A percentile compares a stretch with the other conserved stretches of the same genome.
These are phyloP conservation scores for Umbellularia californica DNA, from an alignment of 164 flowering plant genomes.

Conservation along the genomic window DNA sequence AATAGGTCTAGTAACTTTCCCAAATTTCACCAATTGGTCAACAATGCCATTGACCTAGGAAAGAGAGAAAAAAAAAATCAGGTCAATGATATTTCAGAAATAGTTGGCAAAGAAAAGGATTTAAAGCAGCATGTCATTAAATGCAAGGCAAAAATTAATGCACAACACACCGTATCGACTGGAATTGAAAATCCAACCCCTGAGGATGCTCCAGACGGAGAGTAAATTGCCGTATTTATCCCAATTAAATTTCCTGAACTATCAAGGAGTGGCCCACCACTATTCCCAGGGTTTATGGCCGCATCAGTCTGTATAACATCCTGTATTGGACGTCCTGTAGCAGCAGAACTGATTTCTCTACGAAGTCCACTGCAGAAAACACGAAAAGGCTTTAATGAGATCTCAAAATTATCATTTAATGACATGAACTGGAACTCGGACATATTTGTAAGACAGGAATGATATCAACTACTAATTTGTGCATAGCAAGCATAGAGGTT, in stretches of 20 bases:
- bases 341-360: slow-evolving; percentile 95
- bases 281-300: slow-evolving; percentile 96
- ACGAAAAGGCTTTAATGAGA: slow-evolving; percentile 4
- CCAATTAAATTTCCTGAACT: slow-evolving; percentile 93
- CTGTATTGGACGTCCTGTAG: slow-evolving; percentile 96
- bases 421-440: not conserved
- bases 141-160: not conserved
- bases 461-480: no score
- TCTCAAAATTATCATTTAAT: not conserved
- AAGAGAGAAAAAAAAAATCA: not conserved
- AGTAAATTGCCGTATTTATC: slow-evolving; percentile 93
- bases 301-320: slow-evolving; percentile 99
- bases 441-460: not conserved
- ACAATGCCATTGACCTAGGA: slow-evolving; percentile 85
- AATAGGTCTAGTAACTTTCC: slow-evolving; percentile 92
- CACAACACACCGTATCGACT: slow-evolving; percentile 66
- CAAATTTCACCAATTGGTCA: slow-evolving; percentile 83
- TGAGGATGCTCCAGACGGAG: slow-evolving; percentile 98
- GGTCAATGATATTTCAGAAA: not conserved
- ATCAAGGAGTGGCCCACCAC: slow-evolving; percentile 98
- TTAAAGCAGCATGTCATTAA: not conserved
- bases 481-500: no score
- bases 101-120: not conserved
- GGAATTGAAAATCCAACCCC: slow-evolving; percentile 99
- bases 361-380: slow-evolving; percentile 70